phyloP scores from a whole-genome alignment of 371 early-diverging fungal genomes.

The Lichtheimia hyalospora region DNA sequence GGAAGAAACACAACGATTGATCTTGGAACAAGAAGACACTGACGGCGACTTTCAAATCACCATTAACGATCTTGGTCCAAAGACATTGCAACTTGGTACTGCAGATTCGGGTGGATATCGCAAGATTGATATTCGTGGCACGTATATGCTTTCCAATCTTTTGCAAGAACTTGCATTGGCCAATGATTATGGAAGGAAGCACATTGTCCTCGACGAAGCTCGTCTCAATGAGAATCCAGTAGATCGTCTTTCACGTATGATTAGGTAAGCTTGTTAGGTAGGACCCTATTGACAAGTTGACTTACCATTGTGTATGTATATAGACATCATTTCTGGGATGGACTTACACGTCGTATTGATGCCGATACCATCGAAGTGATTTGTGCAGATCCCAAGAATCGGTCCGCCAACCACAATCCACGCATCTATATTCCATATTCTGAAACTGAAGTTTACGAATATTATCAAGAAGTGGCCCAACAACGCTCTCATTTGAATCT shows the following conservation, averaged over 20 bases:
- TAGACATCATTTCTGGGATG: conserved; percentile 88
- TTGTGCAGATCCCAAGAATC: conserved; percentile 86
- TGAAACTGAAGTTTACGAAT: conserved; percentile 72
- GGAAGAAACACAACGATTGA: conserved; percentile 64
- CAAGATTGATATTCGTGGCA: conserved; percentile 85
- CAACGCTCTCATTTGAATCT: conserved; percentile 67
- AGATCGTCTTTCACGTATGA: conserved; percentile 83
- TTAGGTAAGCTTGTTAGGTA: conserved; percentile 25
- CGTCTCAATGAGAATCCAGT: conserved; percentile 90
- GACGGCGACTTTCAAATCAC: conserved; percentile 91
- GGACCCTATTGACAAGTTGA: background rate
- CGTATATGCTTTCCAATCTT: conserved; percentile 90
- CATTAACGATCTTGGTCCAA: conserved; percentile 85
- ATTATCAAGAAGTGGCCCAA: conserved; percentile 67
- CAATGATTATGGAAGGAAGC: conserved; percentile 73
- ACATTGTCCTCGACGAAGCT: conserved; percentile 79
- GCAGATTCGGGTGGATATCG: conserved; percentile 80
- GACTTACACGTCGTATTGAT: conserved; percentile 86
- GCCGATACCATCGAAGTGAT: conserved; percentile 84
- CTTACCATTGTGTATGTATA: background rate
- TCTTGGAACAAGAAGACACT: conserved; percentile 89
- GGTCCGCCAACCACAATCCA: conserved; percentile 63
- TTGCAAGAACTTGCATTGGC: conserved; percentile 91
- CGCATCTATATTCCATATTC: conserved; percentile 85
- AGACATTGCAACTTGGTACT: conserved; percentile 78